Evolutionary conservation across 768 basidiomycete genomes (phyloP), one percentile per base, ranked within the genome.

Genomic region (Phlebiopsis gigantea): DNA sequence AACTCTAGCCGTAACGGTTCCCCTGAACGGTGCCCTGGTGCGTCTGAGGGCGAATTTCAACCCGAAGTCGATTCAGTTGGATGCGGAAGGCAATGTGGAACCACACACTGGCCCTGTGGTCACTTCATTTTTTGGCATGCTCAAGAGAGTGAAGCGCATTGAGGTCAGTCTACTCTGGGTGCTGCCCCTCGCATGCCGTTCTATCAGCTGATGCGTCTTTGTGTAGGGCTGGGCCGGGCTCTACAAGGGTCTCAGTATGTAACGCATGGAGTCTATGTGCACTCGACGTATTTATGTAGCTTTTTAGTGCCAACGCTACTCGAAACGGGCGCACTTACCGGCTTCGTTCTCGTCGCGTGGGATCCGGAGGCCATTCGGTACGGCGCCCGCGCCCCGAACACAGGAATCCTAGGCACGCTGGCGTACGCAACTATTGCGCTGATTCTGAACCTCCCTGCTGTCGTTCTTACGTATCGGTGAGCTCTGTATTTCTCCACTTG

Each of bases 41-140:
- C 79, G 90, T 46, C 84, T 88, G 67, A 78, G 91, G 70, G 88
- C 65, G 31, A 90, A 93, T 66, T 93, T 88, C 74, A 90, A 88
- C 65, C 91, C 91, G 2, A 88, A 87, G 69, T 88, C 87, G 31
- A 82, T 93, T 41, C 88, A 86, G 52, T 77, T 93, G 41, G 90
- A 92, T 68, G 73, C 78, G 28, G 89, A 90, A 65, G 89, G 87
- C 29, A 83, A 79, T 46, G 85, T 81, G n/a, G 79, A 84, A 68
- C 82, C 88, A 0, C 83, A 90, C 63, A 85, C 88, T 4, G 74
- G 75, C 5, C 91, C 90, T 57, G 79, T 89, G n/a, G 78, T 93
- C 55, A 80, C 79, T 15, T 83, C 85, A 3, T 90, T 85, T 72
- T 80, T 90, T 61, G 81, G 76, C 17, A 93, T 93, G 90, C 67